Evolutionary conservation across 768 basidiomycete species (phyloP), one percentile per base, ranked within the genome.

Genomic region (Tulasnella calospora): DNA sequence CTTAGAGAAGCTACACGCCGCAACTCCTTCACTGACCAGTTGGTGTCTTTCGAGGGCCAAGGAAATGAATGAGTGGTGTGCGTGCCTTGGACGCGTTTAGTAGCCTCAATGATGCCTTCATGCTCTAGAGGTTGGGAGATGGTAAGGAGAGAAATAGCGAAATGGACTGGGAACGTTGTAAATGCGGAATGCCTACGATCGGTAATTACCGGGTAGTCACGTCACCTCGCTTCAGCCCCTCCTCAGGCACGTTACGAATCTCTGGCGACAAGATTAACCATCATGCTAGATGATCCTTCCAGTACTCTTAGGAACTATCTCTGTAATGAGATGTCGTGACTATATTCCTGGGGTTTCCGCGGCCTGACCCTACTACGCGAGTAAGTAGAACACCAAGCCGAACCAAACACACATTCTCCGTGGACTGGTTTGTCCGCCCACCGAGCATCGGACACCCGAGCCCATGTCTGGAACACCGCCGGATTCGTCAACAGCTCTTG

Each of bases 51-150:
- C 91, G 88, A 83, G 87, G 90, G 78, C 91, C 91, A 19, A 91
- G 78, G 82, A 92, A 92, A 80, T 84, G 86, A 55, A 92, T 92
- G 79, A 91, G 87, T 35, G 77, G 77, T 44, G 77, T 78, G 38
- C 71, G 67, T 17, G 40, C 41, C 44, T 57, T 78, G 19, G 69
- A 71, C 35, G 77, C 77, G n/a, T 67, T 44, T 21, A 78, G 71
- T 78, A 78, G 67, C 30, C 67, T 41, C 2, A 35, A 17, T 10
- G 77, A 40, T 27, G 71, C 67, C 33, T 51, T 71, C 77, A 71
- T 78, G 38, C 30, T 71, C 19, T 44, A 21, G 46, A 38, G n/a
- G 77, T 27, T 78, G 70, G 36, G 33, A 38, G 70, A 46, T 35
- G 33, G 61, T 67, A 27, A 61, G n/a, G 21, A 61, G 61, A 6